Percentiles rank a stretch among this genome's conserved stretches.
These are phyloP conservation scores for Huntiella abstrusa DNA, from an alignment of 2,329 filamentous ascomycete species.

Conservation along the genomic window DNA sequence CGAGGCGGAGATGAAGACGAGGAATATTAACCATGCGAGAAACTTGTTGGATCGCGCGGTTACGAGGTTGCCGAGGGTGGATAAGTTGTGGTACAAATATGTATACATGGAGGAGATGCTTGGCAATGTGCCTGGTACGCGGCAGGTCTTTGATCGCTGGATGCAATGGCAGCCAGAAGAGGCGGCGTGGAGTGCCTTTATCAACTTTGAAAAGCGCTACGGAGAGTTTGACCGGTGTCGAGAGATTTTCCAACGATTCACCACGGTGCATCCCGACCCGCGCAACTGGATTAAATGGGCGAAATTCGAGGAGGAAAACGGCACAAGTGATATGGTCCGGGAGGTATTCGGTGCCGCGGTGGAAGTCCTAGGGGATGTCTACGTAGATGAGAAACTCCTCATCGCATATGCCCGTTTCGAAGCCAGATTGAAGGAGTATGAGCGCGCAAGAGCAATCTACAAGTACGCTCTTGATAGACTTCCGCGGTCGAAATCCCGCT, in stretches of 20 bases:
- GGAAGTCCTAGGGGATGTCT: slow-evolving; percentile 79
- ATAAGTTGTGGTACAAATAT: slow-evolving; percentile 99
- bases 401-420: slow-evolving; percentile 93
- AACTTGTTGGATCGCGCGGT: slow-evolving; percentile 93
- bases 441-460: slow-evolving; percentile 84
- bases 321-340: slow-evolving; percentile 75
- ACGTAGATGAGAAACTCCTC: slow-evolving; percentile 90
- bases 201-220: slow-evolving; percentile 92
- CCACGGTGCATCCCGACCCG: slow-evolving; percentile 80
- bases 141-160: slow-evolving; percentile 94
- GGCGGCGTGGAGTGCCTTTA: slow-evolving; percentile 86
- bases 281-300: slow-evolving; percentile 99
- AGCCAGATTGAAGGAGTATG: slow-evolving; percentile 84
- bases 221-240: slow-evolving; percentile 80
- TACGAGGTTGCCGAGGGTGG: slow-evolving; percentile 70
- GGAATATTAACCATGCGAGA: slow-evolving; percentile 91
- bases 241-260: slow-evolving; percentile 77
- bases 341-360: slow-evolving; percentile 82
- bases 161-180: slow-evolving; percentile 97
- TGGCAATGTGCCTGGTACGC: slow-evolving; percentile 76
- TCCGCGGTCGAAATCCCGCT: slow-evolving; percentile 66
- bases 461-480: slow-evolving; percentile 89
- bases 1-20: slow-evolving; percentile 80
- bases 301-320: slow-evolving; percentile 88
- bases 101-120: slow-evolving; percentile 98